Evolutionary conservation across 768 basidiomycete species (phyloP).

Genomic region (Gyrodon lividus): DNA sequence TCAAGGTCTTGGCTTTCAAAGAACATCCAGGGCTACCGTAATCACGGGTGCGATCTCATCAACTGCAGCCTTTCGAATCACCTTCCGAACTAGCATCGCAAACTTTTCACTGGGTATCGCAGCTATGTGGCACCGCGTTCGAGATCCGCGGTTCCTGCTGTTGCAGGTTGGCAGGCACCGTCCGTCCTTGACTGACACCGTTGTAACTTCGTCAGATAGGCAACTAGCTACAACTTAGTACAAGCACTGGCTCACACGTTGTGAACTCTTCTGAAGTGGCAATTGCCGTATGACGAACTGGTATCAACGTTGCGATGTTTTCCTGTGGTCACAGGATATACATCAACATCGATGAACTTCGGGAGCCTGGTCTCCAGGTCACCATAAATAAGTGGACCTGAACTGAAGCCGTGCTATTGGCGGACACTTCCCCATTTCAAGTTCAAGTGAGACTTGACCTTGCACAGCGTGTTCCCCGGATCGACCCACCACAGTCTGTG

Average conservation of each 20-base stretch:
- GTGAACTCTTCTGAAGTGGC: slow-evolving; percentile 11
- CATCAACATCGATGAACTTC: neutral
- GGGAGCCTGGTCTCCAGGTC: neutral
- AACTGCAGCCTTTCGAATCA: neutral
- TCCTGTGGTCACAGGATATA: slow-evolving; percentile 9
- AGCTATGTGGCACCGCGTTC: neutral
- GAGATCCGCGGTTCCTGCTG: slow-evolving; percentile 17
- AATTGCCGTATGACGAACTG: slow-evolving; percentile 8
- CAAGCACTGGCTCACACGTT: neutral
- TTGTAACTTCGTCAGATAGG: slow-evolving; percentile 13
- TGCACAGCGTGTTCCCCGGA: neutral
- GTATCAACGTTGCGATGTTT: slow-evolving; percentile 7
- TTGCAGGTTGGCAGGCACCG: slow-evolving; percentile 9
- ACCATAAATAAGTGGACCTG: slow-evolving; percentile 1
- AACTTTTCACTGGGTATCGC: too few species aligned
- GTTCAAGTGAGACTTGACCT: slow-evolving; percentile 4
- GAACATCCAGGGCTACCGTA: too few species aligned
- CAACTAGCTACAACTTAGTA: neutral
- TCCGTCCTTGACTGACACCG: neutral
- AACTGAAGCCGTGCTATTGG: slow-evolving; percentile 11
- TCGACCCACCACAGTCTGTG: slow-evolving; percentile 14
- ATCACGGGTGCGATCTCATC: neutral
- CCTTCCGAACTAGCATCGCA: neutral
- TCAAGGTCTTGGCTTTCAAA: too few species aligned
- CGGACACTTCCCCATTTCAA: slow-evolving; percentile 10